Base-by-base conservation (phyloP, 176 grass and related monocot genomes). In the Oryza glaberrima region DNA sequence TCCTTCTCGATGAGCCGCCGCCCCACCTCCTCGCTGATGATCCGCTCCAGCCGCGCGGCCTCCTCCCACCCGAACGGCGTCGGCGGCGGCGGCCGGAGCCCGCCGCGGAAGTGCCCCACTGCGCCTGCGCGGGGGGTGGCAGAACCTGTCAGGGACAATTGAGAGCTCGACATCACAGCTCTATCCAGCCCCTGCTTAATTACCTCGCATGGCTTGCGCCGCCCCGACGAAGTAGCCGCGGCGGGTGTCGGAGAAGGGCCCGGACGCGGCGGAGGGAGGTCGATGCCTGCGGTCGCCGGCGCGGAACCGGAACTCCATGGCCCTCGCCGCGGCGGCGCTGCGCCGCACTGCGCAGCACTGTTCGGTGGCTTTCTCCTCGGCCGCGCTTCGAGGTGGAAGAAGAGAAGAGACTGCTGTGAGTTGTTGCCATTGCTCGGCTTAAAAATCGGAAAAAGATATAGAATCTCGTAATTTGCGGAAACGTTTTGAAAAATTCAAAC, bases 281-380 rank as follows among this genome's bases (percentile, higher is more conserved):
- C 17, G 54, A 32, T 61, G 78, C 36, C 73, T n/a, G 67, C 41
- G 26, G 47, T 85, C 78, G n/a, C 78, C 90, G 61, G 78, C 73
- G 38, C 90, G 83, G 74, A 85, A 88, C 16, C 79, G 35, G 73
- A 92, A 88, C 77, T 88, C 90, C 90, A 88, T 88, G 34, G 22
- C 28, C 9, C 11, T 2, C 14, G 35, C 34, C 36, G 58, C 75
- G n/a, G 41, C 4, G 1, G 23, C 8, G 38, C 3, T 14, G 46
- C 14, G 1, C 56, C 11, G 56, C 56, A 22, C 7, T 51, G 48
- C 13, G 12, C 12, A 4, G 48, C 48, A 17, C 14, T 16, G 0
- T 32, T 32, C 51, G 6, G 16, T 20, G 52, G 52, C 52, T 56
- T 56, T 56, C 40, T 41, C 40, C 56, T 61, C 20, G 20, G 47